Evolutionary conservation across 1,284 basidiomycete species (phyloP).

Genomic region (Thecaphora frezii): DNA sequence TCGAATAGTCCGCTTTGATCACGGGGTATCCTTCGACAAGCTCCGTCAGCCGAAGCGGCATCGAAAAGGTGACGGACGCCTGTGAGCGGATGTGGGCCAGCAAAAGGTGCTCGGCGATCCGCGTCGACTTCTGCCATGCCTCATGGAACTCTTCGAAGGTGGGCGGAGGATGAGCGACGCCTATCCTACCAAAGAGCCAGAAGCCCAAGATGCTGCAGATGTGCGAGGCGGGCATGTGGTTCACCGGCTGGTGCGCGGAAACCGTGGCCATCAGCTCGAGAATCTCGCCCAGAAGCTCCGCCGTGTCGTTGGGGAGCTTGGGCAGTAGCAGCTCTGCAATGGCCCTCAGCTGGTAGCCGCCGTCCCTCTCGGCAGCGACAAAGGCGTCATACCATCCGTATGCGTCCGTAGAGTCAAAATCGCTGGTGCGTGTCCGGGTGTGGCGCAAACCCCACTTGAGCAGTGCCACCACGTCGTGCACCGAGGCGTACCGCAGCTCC

Average conservation of each 20-base stretch:
- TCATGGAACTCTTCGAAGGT: conserved; percentile 17
- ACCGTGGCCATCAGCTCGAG: conserved; percentile 42
- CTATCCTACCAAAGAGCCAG: conserved; percentile 45
- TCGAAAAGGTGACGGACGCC: conserved; percentile 29
- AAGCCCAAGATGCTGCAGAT: conserved; percentile 36
- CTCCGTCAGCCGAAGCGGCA: conserved; percentile 43
- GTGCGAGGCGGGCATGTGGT: conserved; percentile 42
- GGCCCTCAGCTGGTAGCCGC: conserved; percentile 24
- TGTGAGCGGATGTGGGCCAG: conserved; percentile 42
- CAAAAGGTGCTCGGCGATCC: conserved; percentile 41
- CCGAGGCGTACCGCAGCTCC: conserved; percentile 32
- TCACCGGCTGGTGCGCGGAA: conserved; percentile 36
- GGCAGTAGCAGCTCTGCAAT: conserved; percentile 36
- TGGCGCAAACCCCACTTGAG: conserved; percentile 48
- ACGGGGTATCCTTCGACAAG: conserved; percentile 36
- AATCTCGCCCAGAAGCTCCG: conserved; percentile 22
- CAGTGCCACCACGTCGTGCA: conserved; percentile 40
- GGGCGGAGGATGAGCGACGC: conserved; percentile 33
- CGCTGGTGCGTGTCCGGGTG: conserved; percentile 18
- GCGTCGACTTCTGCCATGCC: conserved; percentile 9
- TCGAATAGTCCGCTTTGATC: conserved; percentile 3
- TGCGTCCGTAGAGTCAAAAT: conserved; percentile 26
- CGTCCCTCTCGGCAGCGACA: conserved; percentile 21
- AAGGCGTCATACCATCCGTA: conserved; percentile 42
- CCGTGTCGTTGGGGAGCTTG: conserved; percentile 23